Conservation (phyloP, 2,329 filamentous ascomycete genomes). For the Rhynchosporium graminicola region DNA sequence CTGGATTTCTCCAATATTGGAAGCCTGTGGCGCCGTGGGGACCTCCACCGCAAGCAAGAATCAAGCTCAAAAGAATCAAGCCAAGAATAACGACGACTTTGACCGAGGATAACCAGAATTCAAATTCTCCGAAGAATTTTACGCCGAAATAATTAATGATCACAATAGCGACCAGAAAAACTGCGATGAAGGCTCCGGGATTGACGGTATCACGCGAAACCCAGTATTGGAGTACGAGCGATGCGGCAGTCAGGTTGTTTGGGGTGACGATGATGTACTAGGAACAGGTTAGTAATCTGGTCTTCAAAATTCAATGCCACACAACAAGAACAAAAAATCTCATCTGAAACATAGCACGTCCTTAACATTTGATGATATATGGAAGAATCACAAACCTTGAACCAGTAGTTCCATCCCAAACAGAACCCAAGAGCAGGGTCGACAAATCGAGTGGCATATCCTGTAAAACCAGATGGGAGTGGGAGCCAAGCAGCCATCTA, state of each 20-base stretch:
- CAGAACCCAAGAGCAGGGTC: constrained; percentile 80
- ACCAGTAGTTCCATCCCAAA: constrained; percentile 46
- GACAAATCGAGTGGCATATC: constrained; percentile 76
- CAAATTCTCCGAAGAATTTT: constrained; percentile 45
- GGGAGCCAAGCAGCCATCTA: constrained; percentile 80
- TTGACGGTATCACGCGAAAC: constrained; percentile 63
- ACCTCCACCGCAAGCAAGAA: constrained; percentile 66
- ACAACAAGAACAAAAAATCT: background rate
- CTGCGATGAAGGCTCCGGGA: constrained; percentile 76
- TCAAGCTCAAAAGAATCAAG: constrained; percentile 64
- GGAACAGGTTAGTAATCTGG: background rate
- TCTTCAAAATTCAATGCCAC: background rate
- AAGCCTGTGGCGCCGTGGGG: constrained; percentile 57
- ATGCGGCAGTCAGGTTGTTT: constrained; percentile 78
- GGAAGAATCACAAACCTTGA: constrained; percentile 28
- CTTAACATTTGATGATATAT: background rate
- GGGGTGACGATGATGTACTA: constrained; percentile 80
- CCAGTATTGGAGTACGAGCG: constrained; percentile 81
- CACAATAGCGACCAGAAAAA: constrained; percentile 65
- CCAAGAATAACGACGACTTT: constrained; percentile 68
- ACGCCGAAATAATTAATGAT: constrained; percentile 64
- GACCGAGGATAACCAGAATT: constrained; percentile 63
- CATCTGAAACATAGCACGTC: background rate
- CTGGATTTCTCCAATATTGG: constrained; percentile 50
- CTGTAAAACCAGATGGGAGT: constrained; percentile 75